Conservation (phyloP, 345 rosid species). For the Turritis glabra region DNA sequence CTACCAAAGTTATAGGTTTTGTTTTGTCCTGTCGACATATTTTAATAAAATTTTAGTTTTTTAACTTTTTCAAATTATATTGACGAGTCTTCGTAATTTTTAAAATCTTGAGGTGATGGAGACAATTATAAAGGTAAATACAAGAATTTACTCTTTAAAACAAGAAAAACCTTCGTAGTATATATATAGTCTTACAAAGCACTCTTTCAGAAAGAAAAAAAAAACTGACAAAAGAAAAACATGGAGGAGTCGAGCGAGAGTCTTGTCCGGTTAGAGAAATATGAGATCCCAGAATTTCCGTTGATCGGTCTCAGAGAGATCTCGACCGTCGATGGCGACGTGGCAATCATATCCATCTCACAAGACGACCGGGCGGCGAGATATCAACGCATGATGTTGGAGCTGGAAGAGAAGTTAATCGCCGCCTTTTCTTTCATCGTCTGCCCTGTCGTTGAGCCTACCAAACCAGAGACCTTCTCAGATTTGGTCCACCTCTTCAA, state of each 20-base stretch:
- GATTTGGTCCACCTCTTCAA: neutral
- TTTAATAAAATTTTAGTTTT: neutral
- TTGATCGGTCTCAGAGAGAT: neutral
- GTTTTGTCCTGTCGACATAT: neutral
- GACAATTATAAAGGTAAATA: neutral
- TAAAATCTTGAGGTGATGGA: neutral
- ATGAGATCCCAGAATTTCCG: neutral
- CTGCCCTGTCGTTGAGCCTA: no score
- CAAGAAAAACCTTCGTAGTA: neutral
- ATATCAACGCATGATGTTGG: neutral
- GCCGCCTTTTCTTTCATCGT: neutral
- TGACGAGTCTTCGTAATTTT: neutral
- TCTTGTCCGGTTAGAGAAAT: neutral
- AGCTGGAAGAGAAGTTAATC: neutral
- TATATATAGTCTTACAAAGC: neutral
- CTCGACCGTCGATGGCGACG: neutral
- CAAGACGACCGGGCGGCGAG: neutral
- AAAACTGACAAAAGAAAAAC: neutral
- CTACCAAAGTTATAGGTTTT: neutral
- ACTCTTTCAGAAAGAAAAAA: neutral
- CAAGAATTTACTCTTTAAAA: neutral
- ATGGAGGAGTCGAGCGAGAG: slow-evolving; percentile 18
- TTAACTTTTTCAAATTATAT: neutral
- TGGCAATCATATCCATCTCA: neutral
- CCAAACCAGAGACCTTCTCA: neutral